These are phyloP conservation scores for Diplogelasinospora grovesii DNA, from an alignment of 495 filamentous ascomycete genomes.

Conservation along the genomic window DNA sequence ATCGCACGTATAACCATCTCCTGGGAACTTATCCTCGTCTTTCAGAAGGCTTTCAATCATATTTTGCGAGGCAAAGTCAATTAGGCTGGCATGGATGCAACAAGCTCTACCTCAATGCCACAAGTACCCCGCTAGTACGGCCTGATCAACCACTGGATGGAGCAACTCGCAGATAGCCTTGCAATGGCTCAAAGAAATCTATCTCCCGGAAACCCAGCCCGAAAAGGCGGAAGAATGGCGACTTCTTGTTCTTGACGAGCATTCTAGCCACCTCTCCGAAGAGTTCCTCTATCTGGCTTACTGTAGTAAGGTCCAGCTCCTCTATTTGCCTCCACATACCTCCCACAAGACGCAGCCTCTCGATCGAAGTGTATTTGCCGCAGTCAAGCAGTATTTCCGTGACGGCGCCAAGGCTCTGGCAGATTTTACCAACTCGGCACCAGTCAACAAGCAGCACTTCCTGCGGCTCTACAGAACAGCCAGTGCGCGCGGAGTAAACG, in stretches of 20 bases:
- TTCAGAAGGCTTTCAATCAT: slow-evolving; percentile 9
- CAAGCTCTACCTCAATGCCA: too few species aligned
- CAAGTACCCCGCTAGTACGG: too few species aligned
- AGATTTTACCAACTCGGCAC: background rate
- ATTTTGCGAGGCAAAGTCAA: too few species aligned
- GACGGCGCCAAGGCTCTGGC: background rate
- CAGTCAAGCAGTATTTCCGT: background rate
- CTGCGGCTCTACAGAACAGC: background rate
- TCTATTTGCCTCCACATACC: slow-evolving; percentile 9
- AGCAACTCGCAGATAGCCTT: slow-evolving; percentile 1
- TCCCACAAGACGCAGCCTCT: slow-evolving; percentile 8
- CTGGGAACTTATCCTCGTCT: slow-evolving; percentile 4
- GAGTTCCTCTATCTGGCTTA: background rate
- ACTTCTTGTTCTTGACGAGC: slow-evolving; percentile 4
- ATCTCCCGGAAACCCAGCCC: slow-evolving; percentile 6
- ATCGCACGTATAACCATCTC: slow-evolving; percentile 1
- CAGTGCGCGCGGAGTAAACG: background rate
- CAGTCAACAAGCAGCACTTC: slow-evolving; percentile 4
- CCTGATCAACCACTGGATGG: slow-evolving; percentile 2
- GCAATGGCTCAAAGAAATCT: slow-evolving; percentile 4
- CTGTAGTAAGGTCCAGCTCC: background rate
- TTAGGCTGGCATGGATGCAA: too few species aligned
- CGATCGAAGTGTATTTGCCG: background rate
- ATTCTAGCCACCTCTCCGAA: background rate
- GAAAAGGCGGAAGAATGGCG: slow-evolving; percentile 2